phyloP scores from a whole-genome alignment of 1,284 basidiomycete genomes.

The Melanopsichium pennsylvanicum region DNA sequence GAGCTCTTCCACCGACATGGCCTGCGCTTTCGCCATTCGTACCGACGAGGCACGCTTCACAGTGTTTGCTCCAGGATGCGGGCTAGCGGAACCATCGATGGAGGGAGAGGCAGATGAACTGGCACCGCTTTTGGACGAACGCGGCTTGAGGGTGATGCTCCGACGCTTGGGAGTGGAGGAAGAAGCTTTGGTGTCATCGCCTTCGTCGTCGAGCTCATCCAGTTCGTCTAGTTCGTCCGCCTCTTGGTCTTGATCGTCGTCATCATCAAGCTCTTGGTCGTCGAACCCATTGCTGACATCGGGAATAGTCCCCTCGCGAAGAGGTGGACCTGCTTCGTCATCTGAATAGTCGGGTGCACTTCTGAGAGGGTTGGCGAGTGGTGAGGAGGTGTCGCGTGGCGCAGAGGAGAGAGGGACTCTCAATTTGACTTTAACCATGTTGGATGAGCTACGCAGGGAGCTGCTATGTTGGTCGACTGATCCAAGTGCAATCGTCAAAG shows the following conservation, averaged over 20 bases:
- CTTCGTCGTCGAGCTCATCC: slow-evolving; percentile 40
- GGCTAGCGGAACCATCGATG: slow-evolving; percentile 29
- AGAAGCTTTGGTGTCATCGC: slow-evolving; percentile 9
- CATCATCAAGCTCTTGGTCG: slow-evolving; percentile 15
- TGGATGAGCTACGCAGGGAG: neutral
- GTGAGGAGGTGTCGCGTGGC: slow-evolving; percentile 42
- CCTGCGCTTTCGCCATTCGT: slow-evolving; percentile 23
- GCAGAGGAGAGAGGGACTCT: slow-evolving; percentile 44
- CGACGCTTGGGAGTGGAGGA: slow-evolving; percentile 27
- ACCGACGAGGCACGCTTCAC: slow-evolving; percentile 15
- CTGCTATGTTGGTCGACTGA: neutral
- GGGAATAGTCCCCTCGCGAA: neutral
- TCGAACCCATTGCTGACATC: slow-evolving; percentile 1
- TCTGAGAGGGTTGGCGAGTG: slow-evolving; percentile 34
- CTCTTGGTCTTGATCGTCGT: slow-evolving; percentile 31
- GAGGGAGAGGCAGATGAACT: slow-evolving; percentile 29
- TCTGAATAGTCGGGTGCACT: slow-evolving; percentile 41
- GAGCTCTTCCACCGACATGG: slow-evolving; percentile 57
- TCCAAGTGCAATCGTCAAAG: too few relatives aligned
- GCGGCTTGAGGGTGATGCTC: slow-evolving; percentile 41
- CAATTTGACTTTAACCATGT: slow-evolving; percentile 47
- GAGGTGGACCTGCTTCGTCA: slow-evolving; percentile 18
- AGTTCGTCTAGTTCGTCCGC: slow-evolving; percentile 41
- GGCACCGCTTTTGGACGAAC: slow-evolving; percentile 11
- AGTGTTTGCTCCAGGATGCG: slow-evolving; percentile 11